Evolutionary conservation across 1,284 basidiomycete species (phyloP), one percentile per base, ranked within the genome.

Genomic region (Austroboletus novae-zelandiae): DNA sequence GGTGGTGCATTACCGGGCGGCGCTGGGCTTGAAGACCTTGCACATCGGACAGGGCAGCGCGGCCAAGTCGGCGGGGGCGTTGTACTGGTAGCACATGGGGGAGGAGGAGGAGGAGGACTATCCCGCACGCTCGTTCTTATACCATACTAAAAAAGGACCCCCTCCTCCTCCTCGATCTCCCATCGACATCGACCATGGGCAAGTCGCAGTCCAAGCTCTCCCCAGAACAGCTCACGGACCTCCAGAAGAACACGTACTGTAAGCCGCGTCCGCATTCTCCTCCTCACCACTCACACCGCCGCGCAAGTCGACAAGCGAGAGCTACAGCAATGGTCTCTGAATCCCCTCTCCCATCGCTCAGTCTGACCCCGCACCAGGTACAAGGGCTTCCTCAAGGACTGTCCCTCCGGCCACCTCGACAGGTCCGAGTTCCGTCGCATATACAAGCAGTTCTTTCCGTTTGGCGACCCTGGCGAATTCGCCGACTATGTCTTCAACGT

Each of bases 391-490:
- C 84, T 96, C 67, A 98, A 96, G 74, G 97, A 99, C 74, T 99
- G 97, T 71, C 97, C 97, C 0, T 91, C 93, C 5, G 97, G 97
- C 40, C 90, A 94, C 62, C 84, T 99, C 61, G 92, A 98, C 81
- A 97, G 94, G 79, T 78, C 84, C 49, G 96, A 97, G 71, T 99
- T 99, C 73, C 83, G 89, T 66, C 89, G 91, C 70, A 99, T 99
- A 80, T 99, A 99, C 83, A 94, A 96, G 69, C 96, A 99, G 70
- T 97, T 99, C 88, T 98, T 98, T 79, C 96, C 96, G 23, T 99
- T 99, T 65, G 97, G 97, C 52, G 97, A 99, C 71, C 96, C 97
- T 5, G 86, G 79, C 51, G 91, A 97, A 68, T 99, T 99, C 64
- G 94, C 97, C 43, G 94, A 98, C 72, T 97, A 97, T 68, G 97